These are phyloP conservation scores for Scedosporium minutisporum DNA, from an alignment of 2,329 filamentous ascomycete genomes.

Conservation along the genomic window DNA sequence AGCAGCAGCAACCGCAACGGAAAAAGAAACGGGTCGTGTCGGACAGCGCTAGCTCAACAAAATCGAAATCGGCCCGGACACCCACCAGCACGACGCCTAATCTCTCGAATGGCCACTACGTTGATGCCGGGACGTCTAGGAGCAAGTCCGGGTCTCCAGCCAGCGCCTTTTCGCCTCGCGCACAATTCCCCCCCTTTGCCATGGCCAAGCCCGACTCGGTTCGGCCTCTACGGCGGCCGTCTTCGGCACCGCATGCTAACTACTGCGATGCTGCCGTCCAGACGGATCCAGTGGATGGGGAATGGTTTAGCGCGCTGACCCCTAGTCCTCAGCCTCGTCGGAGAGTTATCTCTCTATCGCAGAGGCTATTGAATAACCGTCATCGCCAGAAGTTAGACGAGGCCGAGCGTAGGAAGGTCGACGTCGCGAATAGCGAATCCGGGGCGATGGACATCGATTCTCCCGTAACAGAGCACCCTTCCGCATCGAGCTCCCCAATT, in stretches of 20 bases:
- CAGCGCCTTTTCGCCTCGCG: constrained; percentile 17
- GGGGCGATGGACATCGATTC: constrained; percentile 3
- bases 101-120: constrained; percentile 30
- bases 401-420: neutral
- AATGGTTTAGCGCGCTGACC: constrained; percentile 37
- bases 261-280: constrained; percentile 45
- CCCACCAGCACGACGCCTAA: constrained; percentile 19
- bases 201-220: neutral
- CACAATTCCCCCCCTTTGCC: constrained; percentile 2
- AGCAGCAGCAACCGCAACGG: constrained; percentile 37
- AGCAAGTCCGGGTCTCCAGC: constrained; percentile 44
- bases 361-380: constrained; percentile 40
- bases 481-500: constrained; percentile 1
- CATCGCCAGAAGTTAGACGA: constrained; percentile 14
- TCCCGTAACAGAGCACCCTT: neutral
- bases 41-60: constrained; percentile 36
- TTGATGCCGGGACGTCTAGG: constrained; percentile 42
- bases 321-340: constrained; percentile 31
- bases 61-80: constrained; percentile 24
- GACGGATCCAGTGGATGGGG: constrained; percentile 43
- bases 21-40: constrained; percentile 55
- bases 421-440: neutral
- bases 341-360: constrained; percentile 42
- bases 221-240: neutral
- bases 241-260: constrained; percentile 10